These are phyloP conservation scores for Coemansia sp. DNA, from an alignment of 192 early-diverging fungal species.

Conservation along the genomic window DNA sequence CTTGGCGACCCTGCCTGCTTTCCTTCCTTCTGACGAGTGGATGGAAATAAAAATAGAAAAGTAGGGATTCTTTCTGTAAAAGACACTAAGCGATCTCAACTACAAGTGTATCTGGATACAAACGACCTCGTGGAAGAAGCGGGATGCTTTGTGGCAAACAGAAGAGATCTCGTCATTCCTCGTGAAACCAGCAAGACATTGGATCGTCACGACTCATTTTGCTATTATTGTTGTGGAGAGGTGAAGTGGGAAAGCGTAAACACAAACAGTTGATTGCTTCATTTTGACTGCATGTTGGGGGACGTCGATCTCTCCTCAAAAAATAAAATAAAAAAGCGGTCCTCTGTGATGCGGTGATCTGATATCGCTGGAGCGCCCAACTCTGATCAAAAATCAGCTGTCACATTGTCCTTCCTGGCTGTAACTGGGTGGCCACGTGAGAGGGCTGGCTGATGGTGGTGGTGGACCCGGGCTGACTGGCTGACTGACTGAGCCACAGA, in stretches of 20 bases:
- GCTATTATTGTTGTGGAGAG: too few relatives aligned
- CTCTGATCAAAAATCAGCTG: constrained; percentile 1
- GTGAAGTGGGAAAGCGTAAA: too few relatives aligned
- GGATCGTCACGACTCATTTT: not conserved
- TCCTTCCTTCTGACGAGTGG: too few relatives aligned
- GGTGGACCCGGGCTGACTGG: not conserved
- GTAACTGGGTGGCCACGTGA: not conserved
- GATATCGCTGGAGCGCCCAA: not conserved
- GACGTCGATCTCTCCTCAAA: constrained; percentile 3
- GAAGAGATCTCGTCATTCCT: not conserved
- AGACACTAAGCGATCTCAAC: too few relatives aligned
- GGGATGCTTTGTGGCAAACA: not conserved
- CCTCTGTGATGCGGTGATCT: not conserved
- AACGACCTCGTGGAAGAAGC: not conserved
- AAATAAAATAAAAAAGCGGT: not conserved
- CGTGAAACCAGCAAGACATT: not conserved
- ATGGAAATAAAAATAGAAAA: too few relatives aligned
- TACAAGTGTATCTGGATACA: not conserved
- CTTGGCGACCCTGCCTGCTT: too few relatives aligned
- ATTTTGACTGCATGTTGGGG: not conserved
- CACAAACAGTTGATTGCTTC: not conserved
- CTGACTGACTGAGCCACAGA: too few relatives aligned
- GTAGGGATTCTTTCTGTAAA: too few relatives aligned
- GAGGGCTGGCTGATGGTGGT: not conserved
- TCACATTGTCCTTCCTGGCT: not conserved